Percentiles rank a stretch among this genome's conserved stretches.
These are phyloP conservation scores for Dictyostelium brefeldianum DNA, from an alignment of 78 protist genomes.

Conservation along the genomic window DNA sequence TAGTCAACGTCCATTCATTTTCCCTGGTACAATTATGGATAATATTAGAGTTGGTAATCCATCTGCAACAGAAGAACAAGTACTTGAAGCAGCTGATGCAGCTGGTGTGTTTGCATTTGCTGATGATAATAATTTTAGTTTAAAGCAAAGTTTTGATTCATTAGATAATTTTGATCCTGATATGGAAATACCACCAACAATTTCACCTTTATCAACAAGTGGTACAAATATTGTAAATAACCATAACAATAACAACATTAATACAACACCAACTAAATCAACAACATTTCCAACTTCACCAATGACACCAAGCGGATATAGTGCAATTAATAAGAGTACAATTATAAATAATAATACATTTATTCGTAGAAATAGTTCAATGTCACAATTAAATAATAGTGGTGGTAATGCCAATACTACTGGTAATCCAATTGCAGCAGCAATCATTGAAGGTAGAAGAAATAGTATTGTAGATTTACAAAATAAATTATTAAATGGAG, in stretches of 20 bases:
- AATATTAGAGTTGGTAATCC: constrained; percentile 83
- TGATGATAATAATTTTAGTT: constrained; percentile 10
- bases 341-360: constrained; percentile 16
- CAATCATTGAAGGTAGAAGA: neutral
- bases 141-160: neutral
- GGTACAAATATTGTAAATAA: neutral
- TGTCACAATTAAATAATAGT: constrained; percentile 26
- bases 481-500: constrained; percentile 21
- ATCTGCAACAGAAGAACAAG: constrained; percentile 70
- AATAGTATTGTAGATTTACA: constrained; percentile 12
- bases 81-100: constrained; percentile 71
- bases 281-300: neutral
- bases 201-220: neutral
- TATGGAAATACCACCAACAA: neutral
- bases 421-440: neutral
- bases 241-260: neutral
- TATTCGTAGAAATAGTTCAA: constrained; percentile 34
- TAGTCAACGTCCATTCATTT: constrained; percentile 77
- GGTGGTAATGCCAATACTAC: neutral
- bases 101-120: constrained; percentile 86
- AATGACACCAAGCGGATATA: neutral
- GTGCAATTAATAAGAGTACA: neutral
- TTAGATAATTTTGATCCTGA: constrained; percentile 10
- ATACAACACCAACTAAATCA: neutral
- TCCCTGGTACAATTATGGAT: constrained; percentile 76